Base-by-base conservation (phyloP, 2,329 filamentous ascomycete species). In the Chaetomiaceae sp. region DNA sequence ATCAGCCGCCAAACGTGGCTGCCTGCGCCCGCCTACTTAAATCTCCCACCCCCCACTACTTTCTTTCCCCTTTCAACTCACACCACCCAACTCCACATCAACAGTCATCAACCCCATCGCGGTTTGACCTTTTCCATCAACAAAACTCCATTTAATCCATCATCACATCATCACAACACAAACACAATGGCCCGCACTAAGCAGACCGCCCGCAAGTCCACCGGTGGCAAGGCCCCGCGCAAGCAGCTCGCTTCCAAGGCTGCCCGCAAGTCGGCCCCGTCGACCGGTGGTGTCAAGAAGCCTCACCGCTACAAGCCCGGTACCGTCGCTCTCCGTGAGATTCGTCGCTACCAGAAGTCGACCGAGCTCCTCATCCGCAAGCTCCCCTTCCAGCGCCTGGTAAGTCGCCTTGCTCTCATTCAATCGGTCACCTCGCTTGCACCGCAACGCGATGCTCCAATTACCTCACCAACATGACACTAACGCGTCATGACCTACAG, bases 181-280 rank as follows among this genome's bases (percentile, higher is more conserved):
- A 50, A 63, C 61, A 68, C 63, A 72, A 81, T 81, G 78, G 78
- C 78, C 60, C 78, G 78, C 63, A 81, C 78, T 56, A 81, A 81
- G 76, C 78, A 81, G 67, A 81, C 76, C 62, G 79, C 79, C 63
- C 78, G 81, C 67, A 83, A 95, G 79, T 85, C 82, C 70, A 86
- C 82, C 63, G 82, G 82, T 81, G 82, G 82, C 78, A 85, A 86
- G 77, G 82, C 82, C 61, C 81, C 81, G 55, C 80, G 82, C 74
- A 98, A 98, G 88, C 90, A 96, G 83, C 89, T 97, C 67, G 91
- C 91, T 63, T 95, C 90, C 79, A 96, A 96, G 87, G 93, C 91
- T 60, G 91, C 93, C 65, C 90, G 93, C 78, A 98, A 98, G 84
- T 89, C 85, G 63, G 91, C 93, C 53, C 93, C 93, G 62, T 95